These are phyloP conservation scores for Chaetomidium leptoderma DNA, from an alignment of 495 filamentous ascomycete genomes.

Conservation along the genomic window DNA sequence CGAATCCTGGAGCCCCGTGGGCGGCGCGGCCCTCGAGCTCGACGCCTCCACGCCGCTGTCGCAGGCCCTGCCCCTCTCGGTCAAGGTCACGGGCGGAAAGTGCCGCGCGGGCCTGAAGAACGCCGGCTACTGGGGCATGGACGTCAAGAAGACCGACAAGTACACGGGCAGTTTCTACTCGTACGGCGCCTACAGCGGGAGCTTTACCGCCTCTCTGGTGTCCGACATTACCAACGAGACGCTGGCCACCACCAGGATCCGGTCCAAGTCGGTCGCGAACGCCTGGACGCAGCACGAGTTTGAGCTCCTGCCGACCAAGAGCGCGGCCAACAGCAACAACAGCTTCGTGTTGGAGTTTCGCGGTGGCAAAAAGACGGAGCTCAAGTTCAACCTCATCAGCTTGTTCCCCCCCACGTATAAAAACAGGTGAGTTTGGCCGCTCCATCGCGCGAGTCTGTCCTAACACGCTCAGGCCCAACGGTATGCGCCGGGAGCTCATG, in stretches of 20 bases:
- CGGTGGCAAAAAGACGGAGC: conserved; percentile 22
- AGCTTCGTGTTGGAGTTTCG: conserved; percentile 61
- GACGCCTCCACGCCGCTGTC: conserved; percentile 48
- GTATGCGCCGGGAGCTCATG: conserved; percentile 56
- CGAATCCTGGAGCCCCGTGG: conserved; percentile 53
- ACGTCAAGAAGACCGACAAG: conserved; percentile 44
- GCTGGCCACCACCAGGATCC: conserved; percentile 30
- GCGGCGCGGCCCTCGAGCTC: conserved; percentile 47
- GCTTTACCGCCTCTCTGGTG: conserved; percentile 44
- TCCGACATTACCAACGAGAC: conserved; percentile 45
- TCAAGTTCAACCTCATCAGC: conserved; percentile 49
- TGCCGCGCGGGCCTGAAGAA: conserved; percentile 54
- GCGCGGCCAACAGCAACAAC: conserved; percentile 58
- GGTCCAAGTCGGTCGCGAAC: conserved; percentile 27
- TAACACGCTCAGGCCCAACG: conserved; percentile 46
- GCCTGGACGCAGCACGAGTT: conserved; percentile 51
- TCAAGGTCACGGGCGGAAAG: conserved; percentile 44
- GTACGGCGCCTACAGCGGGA: conserved; percentile 39
- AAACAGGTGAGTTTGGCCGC: conserved; percentile 15
- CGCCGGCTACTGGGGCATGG: conserved; percentile 58
- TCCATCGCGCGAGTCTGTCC: neutral
- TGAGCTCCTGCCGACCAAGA: conserved; percentile 36
- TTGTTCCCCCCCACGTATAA: conserved; percentile 68
- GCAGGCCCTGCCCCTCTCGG: conserved; percentile 52
- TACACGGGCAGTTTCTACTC: conserved; percentile 59